Evolutionary conservation across 2,329 filamentous ascomycete species (phyloP).

Genomic region (Biscogniauxia sp.): DNA sequence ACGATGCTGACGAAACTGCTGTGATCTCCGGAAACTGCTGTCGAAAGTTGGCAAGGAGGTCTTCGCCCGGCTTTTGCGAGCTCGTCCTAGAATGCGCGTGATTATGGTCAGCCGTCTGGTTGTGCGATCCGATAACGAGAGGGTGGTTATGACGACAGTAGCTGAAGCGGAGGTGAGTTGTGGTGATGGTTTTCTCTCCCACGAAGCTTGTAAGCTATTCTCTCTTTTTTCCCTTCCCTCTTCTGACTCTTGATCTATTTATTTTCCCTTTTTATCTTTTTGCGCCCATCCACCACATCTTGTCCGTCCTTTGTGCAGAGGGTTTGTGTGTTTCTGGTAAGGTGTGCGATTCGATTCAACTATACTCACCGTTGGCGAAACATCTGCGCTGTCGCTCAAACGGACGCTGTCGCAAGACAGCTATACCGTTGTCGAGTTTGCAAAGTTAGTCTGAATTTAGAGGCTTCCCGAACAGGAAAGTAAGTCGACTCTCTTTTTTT

Average conservation of each 20-base stretch:
- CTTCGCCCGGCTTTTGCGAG: slow-evolving; percentile 82
- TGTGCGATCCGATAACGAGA: not conserved
- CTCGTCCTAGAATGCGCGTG: slow-evolving; percentile 55
- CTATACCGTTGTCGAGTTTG: slow-evolving; percentile 15
- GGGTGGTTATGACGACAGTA: not conserved
- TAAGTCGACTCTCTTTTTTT: not conserved
- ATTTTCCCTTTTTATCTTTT: not conserved
- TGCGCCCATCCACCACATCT: not conserved
- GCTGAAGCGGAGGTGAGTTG: not conserved
- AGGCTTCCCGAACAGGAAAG: slow-evolving; percentile 8
- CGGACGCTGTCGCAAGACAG: slow-evolving; percentile 32
- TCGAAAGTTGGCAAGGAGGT: slow-evolving; percentile 80
- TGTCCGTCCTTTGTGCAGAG: not conserved
- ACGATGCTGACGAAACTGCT: slow-evolving; percentile 44
- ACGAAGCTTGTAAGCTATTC: not conserved
- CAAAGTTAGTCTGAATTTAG: slow-evolving; percentile 19
- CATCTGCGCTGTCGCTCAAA: slow-evolving; percentile 25
- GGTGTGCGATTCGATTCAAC: not conserved
- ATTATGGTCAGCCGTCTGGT: slow-evolving; percentile 13
- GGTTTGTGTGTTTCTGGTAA: not conserved
- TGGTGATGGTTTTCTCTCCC: not conserved
- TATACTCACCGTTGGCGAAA: slow-evolving; percentile 33
- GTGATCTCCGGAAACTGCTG: slow-evolving; percentile 76
- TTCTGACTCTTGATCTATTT: too few species aligned
- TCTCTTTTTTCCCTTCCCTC: too few species aligned